A percentile compares a stretch with the other conserved stretches of the same genome.
phyloP scores from a whole-genome alignment of 768 basidiomycete species.

The Sporobolomyces phaffii region DNA sequence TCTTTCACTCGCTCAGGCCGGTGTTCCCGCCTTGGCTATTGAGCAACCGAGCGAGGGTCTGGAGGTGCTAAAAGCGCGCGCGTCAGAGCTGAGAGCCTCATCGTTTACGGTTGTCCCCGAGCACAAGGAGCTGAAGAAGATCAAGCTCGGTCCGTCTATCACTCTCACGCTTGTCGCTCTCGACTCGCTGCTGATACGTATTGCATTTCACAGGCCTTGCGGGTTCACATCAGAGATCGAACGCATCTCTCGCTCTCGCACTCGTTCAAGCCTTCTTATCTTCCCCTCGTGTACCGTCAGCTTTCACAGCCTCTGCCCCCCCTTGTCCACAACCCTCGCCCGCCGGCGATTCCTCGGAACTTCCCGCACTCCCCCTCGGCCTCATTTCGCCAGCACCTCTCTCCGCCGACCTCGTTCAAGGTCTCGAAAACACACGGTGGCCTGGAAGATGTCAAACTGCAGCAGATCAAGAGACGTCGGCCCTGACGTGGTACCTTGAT shows the following conservation, averaged over 20 bases:
- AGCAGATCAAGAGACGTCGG: conserved; percentile 48
- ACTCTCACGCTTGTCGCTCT: neutral
- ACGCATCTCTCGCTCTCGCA: conserved; percentile 76
- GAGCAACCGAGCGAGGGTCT: conserved; percentile 66
- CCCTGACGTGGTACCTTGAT: conserved; percentile 78
- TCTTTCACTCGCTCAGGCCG: conserved; percentile 51
- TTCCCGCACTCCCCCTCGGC: conserved; percentile 17
- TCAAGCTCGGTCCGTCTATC: conserved; percentile 58
- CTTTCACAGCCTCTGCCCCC: conserved; percentile 28
- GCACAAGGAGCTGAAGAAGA: conserved; percentile 52
- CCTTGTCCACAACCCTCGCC: no score
- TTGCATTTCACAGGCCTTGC: conserved; percentile 59
- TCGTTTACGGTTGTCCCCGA: conserved; percentile 61
- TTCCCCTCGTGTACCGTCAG: conserved; percentile 41
- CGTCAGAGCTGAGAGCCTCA: conserved; percentile 46
- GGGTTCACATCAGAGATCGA: conserved; percentile 77
- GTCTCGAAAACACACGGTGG: conserved; percentile 70
- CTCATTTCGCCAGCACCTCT: conserved; percentile 47
- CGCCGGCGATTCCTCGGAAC: no score
- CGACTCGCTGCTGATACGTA: conserved; percentile 2
- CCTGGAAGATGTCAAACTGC: conserved; percentile 91
- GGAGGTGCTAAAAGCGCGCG: conserved; percentile 56
- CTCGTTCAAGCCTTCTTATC: conserved; percentile 64
- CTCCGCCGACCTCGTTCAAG: conserved; percentile 56
- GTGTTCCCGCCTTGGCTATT: conserved; percentile 78